A percentile compares a stretch with the other conserved stretches of the same genome.
Evolutionary conservation across 169 alveolate genomes (phyloP).

Genomic region (Plasmodium berghei): DNA sequence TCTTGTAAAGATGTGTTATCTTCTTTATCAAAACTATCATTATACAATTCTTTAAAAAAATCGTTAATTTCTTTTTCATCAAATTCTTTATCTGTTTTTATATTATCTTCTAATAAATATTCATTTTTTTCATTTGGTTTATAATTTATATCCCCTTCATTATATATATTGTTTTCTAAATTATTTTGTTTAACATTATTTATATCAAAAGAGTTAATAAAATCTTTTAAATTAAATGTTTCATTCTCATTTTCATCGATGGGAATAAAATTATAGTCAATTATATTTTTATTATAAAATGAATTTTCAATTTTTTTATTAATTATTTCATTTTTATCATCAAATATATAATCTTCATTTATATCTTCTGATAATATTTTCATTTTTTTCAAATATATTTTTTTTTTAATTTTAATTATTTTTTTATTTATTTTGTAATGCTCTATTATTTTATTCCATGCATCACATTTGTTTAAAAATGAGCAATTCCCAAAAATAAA

Average conservation of each 20-base stretch:
- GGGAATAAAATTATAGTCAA: slow-evolving; percentile 41
- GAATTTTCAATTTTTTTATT: slow-evolving; percentile 72
- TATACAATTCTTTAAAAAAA: slow-evolving; percentile 37
- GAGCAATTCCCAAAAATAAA: slow-evolving; percentile 89
- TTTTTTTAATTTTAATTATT: slow-evolving; percentile 46
- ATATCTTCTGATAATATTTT: slow-evolving; percentile 34
- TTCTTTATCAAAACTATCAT: slow-evolving; percentile 3
- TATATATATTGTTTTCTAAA: neutral
- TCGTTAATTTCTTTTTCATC: slow-evolving; percentile 25
- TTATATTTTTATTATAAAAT: slow-evolving; percentile 47
- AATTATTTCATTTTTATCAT: slow-evolving; percentile 29
- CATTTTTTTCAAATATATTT: slow-evolving; percentile 13
- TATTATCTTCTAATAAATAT: neutral
- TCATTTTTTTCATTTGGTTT: neutral
- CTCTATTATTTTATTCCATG: slow-evolving; percentile 54
- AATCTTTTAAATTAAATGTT: slow-evolving; percentile 22
- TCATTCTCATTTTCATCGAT: slow-evolving; percentile 28
- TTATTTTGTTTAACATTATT: neutral
- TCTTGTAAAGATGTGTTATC: neutral
- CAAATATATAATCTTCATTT: slow-evolving; percentile 21
- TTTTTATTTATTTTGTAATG: slow-evolving; percentile 52
- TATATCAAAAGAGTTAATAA: slow-evolving; percentile 3
- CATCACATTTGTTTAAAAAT: slow-evolving; percentile 58
- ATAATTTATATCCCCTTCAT: neutral
- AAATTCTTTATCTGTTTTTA: neutral